These are phyloP conservation scores for Hippophae rhamnoides DNA, from an alignment of 306 rosid species.

Conservation along the genomic window DNA sequence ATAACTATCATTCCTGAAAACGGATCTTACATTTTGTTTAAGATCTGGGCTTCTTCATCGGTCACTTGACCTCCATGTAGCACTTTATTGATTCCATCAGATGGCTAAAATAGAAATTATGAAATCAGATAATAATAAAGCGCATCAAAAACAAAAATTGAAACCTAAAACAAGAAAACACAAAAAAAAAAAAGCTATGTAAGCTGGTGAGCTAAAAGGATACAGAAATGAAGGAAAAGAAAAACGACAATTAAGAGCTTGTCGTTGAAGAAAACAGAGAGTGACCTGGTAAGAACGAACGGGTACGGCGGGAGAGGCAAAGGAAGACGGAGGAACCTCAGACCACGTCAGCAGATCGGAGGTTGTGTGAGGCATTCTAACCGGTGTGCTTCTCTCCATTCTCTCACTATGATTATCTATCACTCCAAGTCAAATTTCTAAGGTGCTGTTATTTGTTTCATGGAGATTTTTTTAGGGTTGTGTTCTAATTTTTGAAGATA, in stretches of 20 bases:
- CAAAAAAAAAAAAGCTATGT: not conserved
- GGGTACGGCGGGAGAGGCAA: constrained; percentile 32
- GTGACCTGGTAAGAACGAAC: constrained; percentile 49
- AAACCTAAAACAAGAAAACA: not conserved
- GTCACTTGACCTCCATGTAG: constrained; percentile 50
- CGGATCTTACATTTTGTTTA: constrained; percentile 41
- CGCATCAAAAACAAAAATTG: not conserved
- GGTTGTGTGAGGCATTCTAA: constrained; percentile 45
- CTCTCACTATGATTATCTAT: not conserved
- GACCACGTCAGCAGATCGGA: constrained; percentile 72
- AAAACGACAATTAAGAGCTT: not conserved
- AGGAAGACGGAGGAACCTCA: constrained; percentile 31
- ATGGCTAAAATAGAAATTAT: constrained; percentile 39
- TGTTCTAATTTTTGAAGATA: no score
- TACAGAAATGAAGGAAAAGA: not conserved
- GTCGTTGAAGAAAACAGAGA: no score
- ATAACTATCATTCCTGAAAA: not conserved
- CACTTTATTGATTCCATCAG: constrained; percentile 55
- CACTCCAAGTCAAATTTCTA: no score
- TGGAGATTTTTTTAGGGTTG: no score
- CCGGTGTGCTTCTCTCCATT: constrained; percentile 47
- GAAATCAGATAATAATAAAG: not conserved
- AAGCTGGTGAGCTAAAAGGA: not conserved
- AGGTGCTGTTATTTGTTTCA: no score
- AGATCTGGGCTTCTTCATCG: constrained; percentile 58